phyloP scores from a whole-genome alignment of 345 rosid genomes.

The Syzygium grande region DNA sequence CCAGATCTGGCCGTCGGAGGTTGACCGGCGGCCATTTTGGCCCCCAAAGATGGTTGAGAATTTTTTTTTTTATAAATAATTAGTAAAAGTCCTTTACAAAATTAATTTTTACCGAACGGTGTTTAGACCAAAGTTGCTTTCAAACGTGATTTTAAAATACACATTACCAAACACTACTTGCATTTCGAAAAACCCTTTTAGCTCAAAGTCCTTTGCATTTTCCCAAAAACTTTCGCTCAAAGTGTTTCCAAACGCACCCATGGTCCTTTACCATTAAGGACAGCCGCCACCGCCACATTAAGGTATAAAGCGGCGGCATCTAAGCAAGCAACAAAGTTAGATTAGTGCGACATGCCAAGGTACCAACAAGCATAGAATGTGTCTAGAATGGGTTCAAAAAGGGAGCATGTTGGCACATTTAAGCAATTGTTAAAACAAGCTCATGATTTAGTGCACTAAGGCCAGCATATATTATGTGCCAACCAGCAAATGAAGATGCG shows the following conservation, averaged over 20 bases:
- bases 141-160: too few species aligned
- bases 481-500: not conserved
- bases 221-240: too few species aligned
- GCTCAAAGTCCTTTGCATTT: too few species aligned
- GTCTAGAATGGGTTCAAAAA: not conserved
- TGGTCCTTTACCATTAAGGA: not conserved
- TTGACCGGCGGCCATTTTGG: too few species aligned
- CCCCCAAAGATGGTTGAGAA: fast-evolving
- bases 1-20: too few species aligned
- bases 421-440: not conserved
- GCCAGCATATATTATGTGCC: not conserved
- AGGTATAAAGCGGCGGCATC: not conserved
- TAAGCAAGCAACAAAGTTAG: not conserved
- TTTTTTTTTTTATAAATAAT: too few species aligned
- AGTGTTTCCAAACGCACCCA: too few species aligned
- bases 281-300: not conserved
- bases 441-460: not conserved
- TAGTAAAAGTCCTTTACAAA: too few species aligned
- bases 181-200: too few species aligned
- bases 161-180: too few species aligned
- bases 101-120: too few species aligned
- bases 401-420: not conserved
- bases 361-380: not conserved
- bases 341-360: not conserved
- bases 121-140: too few species aligned